Evolutionary conservation across 73 alveolate genomes (phyloP).

Genomic region (Stentor roeselii): DNA sequence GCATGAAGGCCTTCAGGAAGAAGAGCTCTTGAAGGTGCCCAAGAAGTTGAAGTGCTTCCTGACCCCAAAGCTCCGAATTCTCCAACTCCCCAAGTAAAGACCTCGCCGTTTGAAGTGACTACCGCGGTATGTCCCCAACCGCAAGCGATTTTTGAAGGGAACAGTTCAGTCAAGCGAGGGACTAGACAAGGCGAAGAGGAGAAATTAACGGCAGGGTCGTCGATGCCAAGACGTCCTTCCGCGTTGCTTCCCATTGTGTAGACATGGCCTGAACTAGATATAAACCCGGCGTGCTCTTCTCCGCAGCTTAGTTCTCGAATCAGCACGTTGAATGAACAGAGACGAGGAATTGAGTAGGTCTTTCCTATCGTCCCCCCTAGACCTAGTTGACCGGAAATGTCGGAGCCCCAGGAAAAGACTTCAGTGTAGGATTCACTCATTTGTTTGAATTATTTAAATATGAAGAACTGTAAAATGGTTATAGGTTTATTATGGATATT

Average conservation of each 20-base stretch:
- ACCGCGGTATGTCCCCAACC: slow-evolving; percentile 51
- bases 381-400: slow-evolving; percentile 33
- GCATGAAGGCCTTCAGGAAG: background rate
- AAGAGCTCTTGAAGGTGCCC: slow-evolving; percentile 11
- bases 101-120: slow-evolving; percentile 45
- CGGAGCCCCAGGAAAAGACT: slow-evolving; percentile 30
- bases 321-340: slow-evolving; percentile 52
- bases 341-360: slow-evolving; percentile 48
- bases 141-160: slow-evolving; percentile 42
- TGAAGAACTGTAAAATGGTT: too few relatives aligned
- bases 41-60: background rate
- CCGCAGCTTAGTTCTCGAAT: slow-evolving; percentile 43
- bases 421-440: slow-evolving; percentile 12
- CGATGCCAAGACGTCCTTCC: slow-evolving; percentile 89
- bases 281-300: slow-evolving; percentile 64
- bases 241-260: slow-evolving; percentile 90
- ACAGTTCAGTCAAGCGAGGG: slow-evolving; percentile 30
- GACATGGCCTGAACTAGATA: slow-evolving; percentile 73
- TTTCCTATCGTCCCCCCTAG: slow-evolving; percentile 29
- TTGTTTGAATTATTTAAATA: too few relatives aligned
- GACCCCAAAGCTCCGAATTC: slow-evolving; percentile 58
- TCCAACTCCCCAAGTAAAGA: slow-evolving; percentile 62
- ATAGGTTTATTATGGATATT: too few relatives aligned
- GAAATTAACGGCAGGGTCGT: slow-evolving; percentile 53
- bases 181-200: slow-evolving; percentile 50